These are phyloP conservation scores for Otatea glauca DNA, from an alignment of 176 grass and related monocot genomes.

Conservation along the genomic window DNA sequence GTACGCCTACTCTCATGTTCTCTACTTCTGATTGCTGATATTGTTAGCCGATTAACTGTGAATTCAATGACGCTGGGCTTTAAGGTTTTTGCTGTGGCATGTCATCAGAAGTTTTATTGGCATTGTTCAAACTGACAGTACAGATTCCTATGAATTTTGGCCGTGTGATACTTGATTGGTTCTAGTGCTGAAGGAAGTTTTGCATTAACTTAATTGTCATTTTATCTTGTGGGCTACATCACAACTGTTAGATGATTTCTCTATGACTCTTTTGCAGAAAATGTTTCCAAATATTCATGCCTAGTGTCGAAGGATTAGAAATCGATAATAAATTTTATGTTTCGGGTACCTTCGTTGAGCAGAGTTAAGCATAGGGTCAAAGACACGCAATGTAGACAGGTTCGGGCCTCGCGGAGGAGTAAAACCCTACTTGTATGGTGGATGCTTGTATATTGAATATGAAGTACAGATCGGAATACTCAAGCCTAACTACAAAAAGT, in stretches of 20 bases:
- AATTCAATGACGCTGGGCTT: background rate
- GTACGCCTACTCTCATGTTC: conserved; percentile 50
- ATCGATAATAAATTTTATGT: too few relatives aligned
- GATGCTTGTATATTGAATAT: too few relatives aligned
- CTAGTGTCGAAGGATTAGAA: too few relatives aligned
- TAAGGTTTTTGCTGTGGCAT: conserved; percentile 20
- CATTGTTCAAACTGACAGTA: background rate
- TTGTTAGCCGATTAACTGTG: conserved; percentile 31
- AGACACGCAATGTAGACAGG: too few relatives aligned
- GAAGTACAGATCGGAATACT: too few relatives aligned
- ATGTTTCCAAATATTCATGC: conserved; percentile 10
- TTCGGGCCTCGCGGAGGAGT: too few relatives aligned
- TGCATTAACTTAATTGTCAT: background rate
- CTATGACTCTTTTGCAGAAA: conserved; percentile 18
- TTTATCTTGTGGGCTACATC: conserved; percentile 7
- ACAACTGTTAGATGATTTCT: conserved; percentile 8
- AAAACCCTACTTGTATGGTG: too few relatives aligned
- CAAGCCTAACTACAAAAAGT: too few relatives aligned
- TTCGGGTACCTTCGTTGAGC: too few relatives aligned
- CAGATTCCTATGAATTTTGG: background rate
- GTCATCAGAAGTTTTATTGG: conserved; percentile 26
- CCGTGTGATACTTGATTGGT: background rate
- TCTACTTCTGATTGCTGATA: conserved; percentile 8
- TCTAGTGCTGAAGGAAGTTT: background rate
- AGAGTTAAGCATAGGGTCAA: too few relatives aligned